Conservation (phyloP, 177 flowering plant species). For the Vitis hybrid region DNA sequence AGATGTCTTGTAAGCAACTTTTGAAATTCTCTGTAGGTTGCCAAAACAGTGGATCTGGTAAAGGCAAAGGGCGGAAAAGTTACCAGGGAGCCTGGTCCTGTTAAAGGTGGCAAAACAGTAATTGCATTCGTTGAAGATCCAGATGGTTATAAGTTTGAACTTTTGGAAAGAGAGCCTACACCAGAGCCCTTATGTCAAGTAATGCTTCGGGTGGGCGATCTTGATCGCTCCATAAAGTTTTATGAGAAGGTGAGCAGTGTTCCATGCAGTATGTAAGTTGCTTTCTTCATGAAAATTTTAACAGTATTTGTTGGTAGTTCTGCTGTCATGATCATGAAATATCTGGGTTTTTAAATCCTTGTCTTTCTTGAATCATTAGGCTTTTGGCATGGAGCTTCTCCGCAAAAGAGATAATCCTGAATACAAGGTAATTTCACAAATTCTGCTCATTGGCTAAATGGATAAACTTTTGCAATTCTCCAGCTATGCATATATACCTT, state of each 20-base stretch:
- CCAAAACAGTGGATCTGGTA: conserved; percentile 35
- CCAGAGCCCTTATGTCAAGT: conserved; percentile 46
- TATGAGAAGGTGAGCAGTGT: conserved; percentile 37
- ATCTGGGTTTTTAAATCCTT: not conserved
- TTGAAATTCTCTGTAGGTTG: conserved; percentile 23
- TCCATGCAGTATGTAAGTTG: not conserved
- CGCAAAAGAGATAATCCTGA: conserved; percentile 34
- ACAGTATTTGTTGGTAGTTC: not conserved
- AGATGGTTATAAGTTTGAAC: conserved; percentile 44
- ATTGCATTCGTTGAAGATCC: conserved; percentile 46
- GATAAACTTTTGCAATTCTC: not conserved
- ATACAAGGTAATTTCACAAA: conserved; percentile 26
- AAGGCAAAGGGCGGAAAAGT: conserved; percentile 48
- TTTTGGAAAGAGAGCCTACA: conserved; percentile 30
- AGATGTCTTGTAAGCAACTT: no score
- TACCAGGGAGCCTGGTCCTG: conserved; percentile 37
- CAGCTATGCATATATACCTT: no score
- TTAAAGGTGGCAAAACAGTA: conserved; percentile 24
- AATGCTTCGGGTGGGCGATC: conserved; percentile 49
- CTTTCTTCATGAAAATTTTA: not conserved
- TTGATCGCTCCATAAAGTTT: conserved; percentile 41
- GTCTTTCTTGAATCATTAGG: conserved; percentile 20
- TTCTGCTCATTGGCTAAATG: not conserved
- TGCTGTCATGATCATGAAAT: not conserved
- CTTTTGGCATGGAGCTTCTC: conserved; percentile 49